Base-by-base conservation (phyloP, 1,284 basidiomycete species). In the Melampsora abietis-canadensis region DNA sequence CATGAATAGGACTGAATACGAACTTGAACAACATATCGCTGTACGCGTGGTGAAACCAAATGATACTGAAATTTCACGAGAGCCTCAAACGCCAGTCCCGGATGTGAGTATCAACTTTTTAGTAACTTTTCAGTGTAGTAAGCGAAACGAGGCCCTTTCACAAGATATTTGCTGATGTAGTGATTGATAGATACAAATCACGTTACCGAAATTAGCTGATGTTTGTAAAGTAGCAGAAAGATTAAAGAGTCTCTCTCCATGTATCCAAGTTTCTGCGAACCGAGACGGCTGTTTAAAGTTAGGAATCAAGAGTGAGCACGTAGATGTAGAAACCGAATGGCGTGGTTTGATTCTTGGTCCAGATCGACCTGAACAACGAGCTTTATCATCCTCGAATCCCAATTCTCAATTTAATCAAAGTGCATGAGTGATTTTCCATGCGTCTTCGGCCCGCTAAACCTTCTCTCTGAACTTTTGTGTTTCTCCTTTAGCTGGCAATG, bases 51-150 rank as follows among this genome's bases (percentile, higher is more conserved):
- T 93, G 83, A 87, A 87, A 64, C 87, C 88, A 0, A 83, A 84
- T 0, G 89, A 94, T 75, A 87, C 91, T 17, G 87, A 86, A 21
- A 87, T 86, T 76, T 84, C 95, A 70, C 85, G 84, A 21, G 92
- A 95, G 81, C 93, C 92, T 0, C 81, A 91, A 78, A 94, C 92
- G 82, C 92, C 93, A 0, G 89, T 91, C 59, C 91, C 92, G 7
- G 90, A 95, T 79, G 93, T 93, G 78, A 75, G 12, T 24, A 34
- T 19, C 47, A 57, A 12, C 10, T 10, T 40, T 40, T 10, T 40
- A 40, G 4, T 40, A 2, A 40, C n/a, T n/a, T n/a, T n/a, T n/a
- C n/a, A n/a, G n/a, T n/a, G n/a, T n/a, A 40, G 37, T 40, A 12
- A 59, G 24, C 40, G 47, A 67, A 59, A 54, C 57, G 51, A 57